Evolutionary conservation across 2,329 filamentous ascomycete species (phyloP), one percentile per base, ranked within the genome.

Genomic region (Paecilomyces sp.): DNA sequence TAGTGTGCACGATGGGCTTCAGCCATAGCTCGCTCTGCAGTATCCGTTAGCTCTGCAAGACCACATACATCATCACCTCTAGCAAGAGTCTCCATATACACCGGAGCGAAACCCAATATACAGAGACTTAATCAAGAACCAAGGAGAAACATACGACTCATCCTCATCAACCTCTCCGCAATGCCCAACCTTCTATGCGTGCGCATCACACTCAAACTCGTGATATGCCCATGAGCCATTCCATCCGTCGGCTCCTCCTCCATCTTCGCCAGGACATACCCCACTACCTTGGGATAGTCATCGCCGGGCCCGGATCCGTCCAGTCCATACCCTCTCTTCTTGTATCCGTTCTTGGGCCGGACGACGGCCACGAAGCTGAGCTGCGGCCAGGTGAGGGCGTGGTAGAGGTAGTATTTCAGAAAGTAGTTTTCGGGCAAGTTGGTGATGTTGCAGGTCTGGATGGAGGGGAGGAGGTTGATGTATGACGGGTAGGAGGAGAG

Each of bases 391-490:
- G 92, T 96, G 66, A 97, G 87, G 15, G 93, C 92, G 79, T 99
- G 94, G 85, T 99, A 99, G 72, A 99, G 87, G 82, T 99, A 99
- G 84, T 99, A 99, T 84, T 99, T 99, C 79, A 96, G 90, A 77
- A 97, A 97, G 85, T 99, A 99, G 83, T 99, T 99, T 79, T 99
- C 94, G 65, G 94, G 94, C 58, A 99, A 85, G 81, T 99, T 99
- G 76, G 95, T 96, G 74, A 99, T 92, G 82, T 99, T 97, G 73
- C 93, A 93, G 77, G 95, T 92, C 80, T 99, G 94, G 74, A 99
- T 89, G 64, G 91, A 82, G 66, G 86, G 88, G 67, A 99, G 87
- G 65, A 94, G 82, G 65, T 93, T 89, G 78, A 99, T 96, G 80
- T 97, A 76, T 63, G 78, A 77, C 59, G 72, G 74, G 69, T 75